Evolutionary conservation across 202 grass and related monocot species (phyloP), one percentile per base, ranked within the genome.

Genomic region (Carex arenaria): DNA sequence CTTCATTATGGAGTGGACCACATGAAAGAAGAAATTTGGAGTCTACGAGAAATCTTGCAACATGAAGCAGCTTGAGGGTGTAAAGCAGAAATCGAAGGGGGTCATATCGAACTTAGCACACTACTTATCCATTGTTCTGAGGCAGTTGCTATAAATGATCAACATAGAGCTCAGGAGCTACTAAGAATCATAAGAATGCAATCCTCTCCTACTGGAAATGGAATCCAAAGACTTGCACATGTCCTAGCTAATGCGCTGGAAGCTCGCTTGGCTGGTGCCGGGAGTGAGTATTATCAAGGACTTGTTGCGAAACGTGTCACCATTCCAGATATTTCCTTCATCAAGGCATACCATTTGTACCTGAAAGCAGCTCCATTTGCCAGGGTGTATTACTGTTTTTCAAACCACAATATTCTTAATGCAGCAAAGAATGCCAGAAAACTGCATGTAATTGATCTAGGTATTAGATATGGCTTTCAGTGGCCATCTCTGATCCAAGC

Each of bases 401-500:
- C 92, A 0, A 89, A 92, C 79, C 85, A 73, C 43, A 94, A 81
- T 36, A 90, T 94, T 63, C 56, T 89, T 80, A 87, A 90, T 63
- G 63, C 52, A 14, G 76, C 92, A 65, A 80, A 84, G 42, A 80
- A 77, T 64, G 3, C 61, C 13, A 81, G 34, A 10, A 84, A 31
- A 68, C 40, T 92, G 54, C 92, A 94, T 71, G 52, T 94, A 61
- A 84, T 94, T 19, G 92, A 94, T 88, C 91, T 94, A 64, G 92
- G 92, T 13, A 85, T 94, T 68, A 83, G 47, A 70, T 87, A 84
- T 67, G 92, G 90, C 20, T 94, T 92, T 84, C 88, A 90, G 52
- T 94, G 92, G 92, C 92, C 92, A 64, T 90, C 84, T 36, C 59
- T 92, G 32, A 85, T 94, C 64, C 61, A 92, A 78, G 70, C 81